These are phyloP conservation scores for Eremomyces bilateralis DNA, from an alignment of 495 filamentous ascomycete species.

Conservation along the genomic window DNA sequence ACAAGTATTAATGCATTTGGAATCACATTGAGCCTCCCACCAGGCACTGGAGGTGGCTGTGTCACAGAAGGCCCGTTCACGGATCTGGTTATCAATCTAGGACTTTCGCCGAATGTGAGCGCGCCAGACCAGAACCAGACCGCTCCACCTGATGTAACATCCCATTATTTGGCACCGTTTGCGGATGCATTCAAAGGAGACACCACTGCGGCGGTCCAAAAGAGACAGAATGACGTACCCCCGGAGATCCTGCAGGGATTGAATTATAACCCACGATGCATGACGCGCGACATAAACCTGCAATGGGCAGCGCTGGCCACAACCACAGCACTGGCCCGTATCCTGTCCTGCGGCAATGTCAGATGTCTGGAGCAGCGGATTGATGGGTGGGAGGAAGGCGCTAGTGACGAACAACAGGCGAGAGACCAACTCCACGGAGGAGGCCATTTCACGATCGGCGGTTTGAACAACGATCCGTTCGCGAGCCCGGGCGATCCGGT, in stretches of 20 bases:
- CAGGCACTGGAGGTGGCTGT: conserved; percentile 1
- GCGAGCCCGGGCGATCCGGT: not conserved
- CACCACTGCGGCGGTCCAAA: not conserved
- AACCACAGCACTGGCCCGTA: not conserved
- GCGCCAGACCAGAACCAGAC: not conserved
- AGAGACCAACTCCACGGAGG: not conserved
- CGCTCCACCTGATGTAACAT: not conserved
- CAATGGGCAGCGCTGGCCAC: not conserved
- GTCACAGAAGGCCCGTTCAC: conserved; percentile 1
- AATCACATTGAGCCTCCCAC: not conserved
- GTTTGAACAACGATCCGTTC: not conserved
- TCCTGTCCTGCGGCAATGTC: not conserved
- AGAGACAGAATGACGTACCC: no score
- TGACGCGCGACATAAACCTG: conserved; percentile 2
- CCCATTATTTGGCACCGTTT: not conserved
- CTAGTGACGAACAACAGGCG: not conserved
- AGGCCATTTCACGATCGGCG: not conserved
- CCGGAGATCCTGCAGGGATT: no score
- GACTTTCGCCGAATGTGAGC: not conserved
- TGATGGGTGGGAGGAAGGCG: not conserved
- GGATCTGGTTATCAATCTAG: not conserved
- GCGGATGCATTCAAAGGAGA: not conserved
- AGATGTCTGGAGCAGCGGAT: not conserved
- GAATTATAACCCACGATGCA: conserved; percentile 1
- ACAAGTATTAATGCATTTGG: not conserved